Conservation (phyloP, 176 grass and related monocot species). For the Otatea glauca region DNA sequence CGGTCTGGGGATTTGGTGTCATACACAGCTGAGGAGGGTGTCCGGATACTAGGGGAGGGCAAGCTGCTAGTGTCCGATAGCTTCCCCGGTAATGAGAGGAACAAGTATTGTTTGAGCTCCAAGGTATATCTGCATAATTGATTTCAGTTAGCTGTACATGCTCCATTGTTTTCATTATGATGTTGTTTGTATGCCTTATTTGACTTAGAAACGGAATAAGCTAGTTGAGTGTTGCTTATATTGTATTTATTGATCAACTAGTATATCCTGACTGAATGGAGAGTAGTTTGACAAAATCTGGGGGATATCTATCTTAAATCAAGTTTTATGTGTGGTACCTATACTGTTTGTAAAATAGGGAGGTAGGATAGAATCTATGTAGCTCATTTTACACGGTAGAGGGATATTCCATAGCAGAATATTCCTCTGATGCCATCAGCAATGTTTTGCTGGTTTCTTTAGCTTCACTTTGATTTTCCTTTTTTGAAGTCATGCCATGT, state of each 20-base stretch:
- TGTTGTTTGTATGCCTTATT: neutral
- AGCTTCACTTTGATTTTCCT: neutral
- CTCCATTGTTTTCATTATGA: neutral
- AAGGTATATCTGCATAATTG: constrained; percentile 60
- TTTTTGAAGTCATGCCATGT: neutral
- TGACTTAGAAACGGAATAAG: neutral
- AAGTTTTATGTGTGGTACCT: neutral
- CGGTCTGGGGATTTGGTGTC: constrained; percentile 91
- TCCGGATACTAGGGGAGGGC: constrained; percentile 86
- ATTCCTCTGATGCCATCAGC: constrained; percentile 22
- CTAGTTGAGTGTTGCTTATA: neutral
- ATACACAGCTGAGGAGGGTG: constrained; percentile 95
- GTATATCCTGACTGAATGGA: neutral
- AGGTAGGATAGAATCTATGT: neutral
- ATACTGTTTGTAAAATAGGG: neutral
- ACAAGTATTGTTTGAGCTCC: constrained; percentile 92
- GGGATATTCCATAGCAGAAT: neutral
- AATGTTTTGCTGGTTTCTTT: constrained; percentile 1
- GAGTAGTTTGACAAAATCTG: neutral
- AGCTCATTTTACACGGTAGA: neutral
- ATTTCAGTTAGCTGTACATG: neutral
- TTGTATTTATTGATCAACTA: neutral
- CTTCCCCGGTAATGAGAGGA: constrained; percentile 95
- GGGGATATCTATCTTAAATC: constrained; percentile 21
- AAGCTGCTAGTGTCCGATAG: constrained; percentile 93